Conservation (phyloP, 148 eudicot species). For the Cornus controversa region DNA sequence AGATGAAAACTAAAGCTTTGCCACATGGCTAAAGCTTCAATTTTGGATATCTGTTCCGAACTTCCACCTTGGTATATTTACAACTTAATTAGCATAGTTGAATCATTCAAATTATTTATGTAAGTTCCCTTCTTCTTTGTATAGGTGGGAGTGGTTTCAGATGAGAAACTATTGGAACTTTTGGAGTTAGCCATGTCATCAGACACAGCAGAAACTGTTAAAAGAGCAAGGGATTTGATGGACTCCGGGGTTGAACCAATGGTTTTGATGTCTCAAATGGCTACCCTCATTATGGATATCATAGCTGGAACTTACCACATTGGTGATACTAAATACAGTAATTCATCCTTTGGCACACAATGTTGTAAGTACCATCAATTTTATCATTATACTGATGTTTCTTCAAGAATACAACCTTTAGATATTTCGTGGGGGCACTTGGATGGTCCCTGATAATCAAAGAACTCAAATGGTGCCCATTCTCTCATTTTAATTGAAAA, state of each 20-base stretch:
- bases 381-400: slow-evolving; percentile 1
- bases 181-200: slow-evolving; percentile 93
- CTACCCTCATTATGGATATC: slow-evolving; percentile 86
- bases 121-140: neutral
- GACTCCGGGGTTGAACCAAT: slow-evolving; percentile 91
- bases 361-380: slow-evolving; percentile 57
- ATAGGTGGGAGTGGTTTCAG: slow-evolving; percentile 87
- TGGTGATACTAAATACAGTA: slow-evolving; percentile 44
- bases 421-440: too few relatives aligned
- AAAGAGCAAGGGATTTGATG: slow-evolving; percentile 87
- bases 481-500: neutral
- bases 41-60: neutral
- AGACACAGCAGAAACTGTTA: slow-evolving; percentile 87
- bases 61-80: neutral
- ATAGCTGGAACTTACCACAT: slow-evolving; percentile 78
- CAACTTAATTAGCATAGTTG: neutral
- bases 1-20: neutral
- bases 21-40: neutral
- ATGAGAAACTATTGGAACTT: slow-evolving; percentile 86
- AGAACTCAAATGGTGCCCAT: neutral
- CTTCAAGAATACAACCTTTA: neutral
- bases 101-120: slow-evolving; percentile 3
- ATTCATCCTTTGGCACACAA: slow-evolving; percentile 56
- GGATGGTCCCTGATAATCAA: neutral
- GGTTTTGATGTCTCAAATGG: slow-evolving; percentile 84